Evolutionary conservation across 225 moss, liverwort and hornwort genomes (phyloP), one percentile per base, ranked within the genome.

Genomic region (Bryoerythrophyllum caledonicum): DNA sequence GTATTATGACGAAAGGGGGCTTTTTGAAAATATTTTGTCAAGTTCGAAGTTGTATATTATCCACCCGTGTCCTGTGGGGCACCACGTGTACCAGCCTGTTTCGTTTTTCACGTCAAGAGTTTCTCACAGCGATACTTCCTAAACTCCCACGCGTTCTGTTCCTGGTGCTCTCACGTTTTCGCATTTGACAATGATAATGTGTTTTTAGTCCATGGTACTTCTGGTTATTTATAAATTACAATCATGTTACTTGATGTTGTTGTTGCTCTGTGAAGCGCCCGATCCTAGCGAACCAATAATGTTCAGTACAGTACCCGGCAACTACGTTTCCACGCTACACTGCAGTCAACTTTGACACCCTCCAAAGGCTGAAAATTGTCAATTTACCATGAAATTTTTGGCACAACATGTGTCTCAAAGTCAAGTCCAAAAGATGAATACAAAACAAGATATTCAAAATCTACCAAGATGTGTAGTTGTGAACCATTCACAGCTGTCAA

Each of bases 41-140:
- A 78, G 82, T 40, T 74, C 58, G 41, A 73, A 19, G 51, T 67
- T 83, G 71, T 79, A 55, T 54, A 79, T 71, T 79, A 78, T 41
- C 21, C 35, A 24, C 25, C 58, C 4, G 69, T 61, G 69, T 52
- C n/a, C 40, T 25, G n/a, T n/a, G n/a, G 35, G 43, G 7, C 59
- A 25, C 12, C n/a, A n/a, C n/a, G n/a, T 51, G 51, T 32, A 3
- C 23, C 23, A 20, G 21, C 48, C 15, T 48, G 60, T 71, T 28
- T 43, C 28, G 0, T 71, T 59, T 26, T 28, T 19, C 14, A 13
- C 43, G 14, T 28, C 27, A 43, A 41, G 21, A 46, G 21, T 46
- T 73, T 40, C 15, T 15, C 44, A 8, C 55, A 56, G 24, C 30
- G 30, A 13, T 52, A 52, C 20, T 53, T 44, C 23, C 11, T 75